Percentiles rank a stretch among this genome's conserved stretches.
phyloP scores from a whole-genome alignment of 495 filamentous ascomycete species.

The Hyaloscypha variabilis region DNA sequence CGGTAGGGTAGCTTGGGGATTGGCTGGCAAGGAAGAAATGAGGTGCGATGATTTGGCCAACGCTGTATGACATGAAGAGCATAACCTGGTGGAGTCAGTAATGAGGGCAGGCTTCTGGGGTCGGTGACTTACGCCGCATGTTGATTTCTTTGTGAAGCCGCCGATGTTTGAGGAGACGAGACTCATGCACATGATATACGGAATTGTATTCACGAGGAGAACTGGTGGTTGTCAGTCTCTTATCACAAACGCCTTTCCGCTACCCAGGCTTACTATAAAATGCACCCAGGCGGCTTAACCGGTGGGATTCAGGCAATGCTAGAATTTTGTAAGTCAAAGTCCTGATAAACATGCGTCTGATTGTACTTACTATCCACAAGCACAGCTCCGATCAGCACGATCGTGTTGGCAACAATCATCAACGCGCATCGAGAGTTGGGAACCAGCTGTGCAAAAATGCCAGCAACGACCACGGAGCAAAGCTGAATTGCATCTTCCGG shows the following conservation, averaged over 20 bases:
- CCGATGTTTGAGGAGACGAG: slow-evolving; percentile 36
- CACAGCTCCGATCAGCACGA: slow-evolving; percentile 41
- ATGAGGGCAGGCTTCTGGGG: too few relatives aligned
- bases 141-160: slow-evolving; percentile 37
- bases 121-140: slow-evolving; percentile 20
- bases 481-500: slow-evolving; percentile 12
- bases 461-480: slow-evolving; percentile 1
- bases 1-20: slow-evolving; percentile 28
- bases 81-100: too few relatives aligned
- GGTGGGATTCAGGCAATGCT: slow-evolving; percentile 2
- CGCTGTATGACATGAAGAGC: slow-evolving; percentile 33
- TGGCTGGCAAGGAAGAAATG: slow-evolving; percentile 34
- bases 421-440: slow-evolving; percentile 35
- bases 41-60: slow-evolving; percentile 39
- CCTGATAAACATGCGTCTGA: too few relatives aligned
- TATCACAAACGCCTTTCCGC: too few relatives aligned
- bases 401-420: slow-evolving; percentile 40
- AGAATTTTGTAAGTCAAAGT: too few relatives aligned
- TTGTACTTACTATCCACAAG: slow-evolving; percentile 41
- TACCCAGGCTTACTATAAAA: slow-evolving; percentile 4
- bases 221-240: slow-evolving; percentile 31
- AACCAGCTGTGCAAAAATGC: neutral
- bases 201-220: slow-evolving; percentile 41
- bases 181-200: slow-evolving; percentile 34
- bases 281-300: neutral